Base-by-base conservation (phyloP, 2,329 filamentous ascomycete species). In the Aspergillus niger region DNA sequence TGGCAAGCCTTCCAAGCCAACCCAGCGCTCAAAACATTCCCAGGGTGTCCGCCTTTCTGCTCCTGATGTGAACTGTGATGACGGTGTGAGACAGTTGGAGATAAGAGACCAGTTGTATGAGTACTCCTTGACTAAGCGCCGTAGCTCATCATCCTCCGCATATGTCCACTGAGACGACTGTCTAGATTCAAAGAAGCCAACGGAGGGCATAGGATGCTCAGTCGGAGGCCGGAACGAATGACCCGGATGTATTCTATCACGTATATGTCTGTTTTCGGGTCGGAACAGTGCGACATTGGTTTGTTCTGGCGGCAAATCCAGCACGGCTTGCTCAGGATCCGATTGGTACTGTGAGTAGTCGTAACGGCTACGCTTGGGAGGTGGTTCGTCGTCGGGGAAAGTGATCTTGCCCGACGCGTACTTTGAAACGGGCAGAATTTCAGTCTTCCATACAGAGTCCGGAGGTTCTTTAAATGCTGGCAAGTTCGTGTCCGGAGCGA, bases 1-100 rank as follows among this genome's bases (percentile, higher is more conserved):
- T 4, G 95, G 94, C 39, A 97, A 81, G 1, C 93, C 92, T 77
- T 98, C 95, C 11, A 98, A 81, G 67, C 91, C 89, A 57, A 97
- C 90, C 94, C 94, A 99, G 47, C 95, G 86, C 77, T 99, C 95
- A 69, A 99, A 99, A 73, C 95, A 99, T 78, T 99, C 95, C 95
- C 95, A 99, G 0, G 94, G 92, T 2, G 94, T 98, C 51, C 95
- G 86, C 63, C 95, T 86, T 73, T 98, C 94, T 10, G 92, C 88
- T 1, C 91, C 92, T 20, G 93, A 94, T n/a, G 87, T 85, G 71
- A 92, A 96, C 13, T 88, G 74, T 0, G 92, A 96, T 55, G 86
- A 87, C 15, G 89, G 84, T 1, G 87, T 84, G 56, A 98, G 80
- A 61, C 94, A 89, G 67, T 86, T 91, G 1, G 93, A 91, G 57